These are phyloP conservation scores for Salix brachista DNA, from an alignment of 345 rosid species.

Conservation along the genomic window DNA sequence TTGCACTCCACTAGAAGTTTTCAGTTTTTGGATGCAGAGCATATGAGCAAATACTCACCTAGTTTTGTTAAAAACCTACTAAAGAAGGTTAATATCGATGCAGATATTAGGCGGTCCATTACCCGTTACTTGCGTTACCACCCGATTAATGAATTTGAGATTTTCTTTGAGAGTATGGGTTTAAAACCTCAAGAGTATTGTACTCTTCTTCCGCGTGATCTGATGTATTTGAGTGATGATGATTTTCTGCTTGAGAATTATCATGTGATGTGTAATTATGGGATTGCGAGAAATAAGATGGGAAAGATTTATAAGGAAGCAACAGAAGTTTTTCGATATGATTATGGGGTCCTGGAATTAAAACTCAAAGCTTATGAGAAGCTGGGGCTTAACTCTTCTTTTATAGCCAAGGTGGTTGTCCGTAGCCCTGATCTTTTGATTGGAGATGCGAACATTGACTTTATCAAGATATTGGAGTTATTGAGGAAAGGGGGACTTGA, in stretches of 20 bases:
- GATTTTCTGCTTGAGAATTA: slow-evolving; percentile 52
- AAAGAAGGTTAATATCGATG: slow-evolving; percentile 29
- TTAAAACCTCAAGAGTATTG: slow-evolving; percentile 43
- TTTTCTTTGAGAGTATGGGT: slow-evolving; percentile 81
- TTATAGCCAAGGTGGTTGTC: slow-evolving; percentile 41
- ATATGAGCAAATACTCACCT: slow-evolving; percentile 63
- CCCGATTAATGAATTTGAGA: slow-evolving; percentile 87
- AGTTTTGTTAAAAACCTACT: slow-evolving; percentile 39
- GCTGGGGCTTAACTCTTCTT: slow-evolving; percentile 48
- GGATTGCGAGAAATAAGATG: slow-evolving; percentile 52
- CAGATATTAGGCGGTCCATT: slow-evolving; percentile 33
- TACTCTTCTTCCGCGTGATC: slow-evolving; percentile 41
- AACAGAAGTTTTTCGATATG: slow-evolving; percentile 44
- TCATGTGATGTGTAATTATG: slow-evolving; percentile 57
- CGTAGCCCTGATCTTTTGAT: slow-evolving; percentile 51
- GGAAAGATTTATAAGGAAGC: slow-evolving; percentile 61
- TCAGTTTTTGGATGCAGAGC: slow-evolving; percentile 59
- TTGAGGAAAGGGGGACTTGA: slow-evolving; percentile 46
- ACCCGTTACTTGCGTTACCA: slow-evolving; percentile 54
- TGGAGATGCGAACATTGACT: slow-evolving; percentile 46
- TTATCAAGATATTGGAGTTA: slow-evolving; percentile 43
- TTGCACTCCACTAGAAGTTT: slow-evolving; percentile 57
- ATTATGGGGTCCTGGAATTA: slow-evolving; percentile 42
- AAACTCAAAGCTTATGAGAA: slow-evolving; percentile 57
- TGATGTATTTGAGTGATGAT: slow-evolving; percentile 66